These are phyloP conservation scores for Jasminum sambac DNA, from an alignment of 257 asterid genomes.

Conservation along the genomic window DNA sequence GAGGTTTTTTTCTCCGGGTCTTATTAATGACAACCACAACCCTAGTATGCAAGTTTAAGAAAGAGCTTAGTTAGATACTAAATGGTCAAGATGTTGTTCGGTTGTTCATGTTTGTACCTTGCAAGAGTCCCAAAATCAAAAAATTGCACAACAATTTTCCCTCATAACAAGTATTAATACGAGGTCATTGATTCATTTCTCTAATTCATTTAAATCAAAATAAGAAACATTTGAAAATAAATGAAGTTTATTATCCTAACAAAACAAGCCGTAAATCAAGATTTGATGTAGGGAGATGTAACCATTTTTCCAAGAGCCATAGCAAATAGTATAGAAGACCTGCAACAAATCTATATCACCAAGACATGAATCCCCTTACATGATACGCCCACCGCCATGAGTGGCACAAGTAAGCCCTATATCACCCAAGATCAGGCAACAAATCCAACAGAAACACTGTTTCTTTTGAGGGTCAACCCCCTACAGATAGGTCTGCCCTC, in stretches of 20 bases:
- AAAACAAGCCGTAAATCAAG: background rate
- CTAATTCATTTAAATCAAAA: background rate
- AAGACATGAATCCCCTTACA: too few species aligned
- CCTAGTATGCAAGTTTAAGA: too few species aligned
- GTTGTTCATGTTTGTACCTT: background rate
- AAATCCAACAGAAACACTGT: background rate
- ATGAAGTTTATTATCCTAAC: background rate
- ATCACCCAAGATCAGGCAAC: background rate
- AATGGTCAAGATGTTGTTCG: conserved; percentile 21
- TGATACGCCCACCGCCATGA: too few species aligned
- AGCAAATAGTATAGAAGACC: too few species aligned
- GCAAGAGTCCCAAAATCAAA: background rate
- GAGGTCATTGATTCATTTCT: background rate
- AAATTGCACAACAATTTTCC: background rate
- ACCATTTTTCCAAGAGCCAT: background rate
- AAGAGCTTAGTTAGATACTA: conserved; percentile 34
- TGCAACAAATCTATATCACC: too few species aligned
- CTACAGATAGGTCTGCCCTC: background rate
- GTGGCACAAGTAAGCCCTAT: background rate
- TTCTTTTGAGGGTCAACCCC: background rate
- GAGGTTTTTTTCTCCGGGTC: background rate
- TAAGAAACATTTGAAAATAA: background rate
- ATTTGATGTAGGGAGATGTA: background rate
- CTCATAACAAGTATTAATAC: background rate
- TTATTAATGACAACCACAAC: background rate